Percentiles rank a stretch among this genome's conserved stretches.
Evolutionary conservation across 768 basidiomycete species (phyloP).

Genomic region (Terana coerulea): DNA sequence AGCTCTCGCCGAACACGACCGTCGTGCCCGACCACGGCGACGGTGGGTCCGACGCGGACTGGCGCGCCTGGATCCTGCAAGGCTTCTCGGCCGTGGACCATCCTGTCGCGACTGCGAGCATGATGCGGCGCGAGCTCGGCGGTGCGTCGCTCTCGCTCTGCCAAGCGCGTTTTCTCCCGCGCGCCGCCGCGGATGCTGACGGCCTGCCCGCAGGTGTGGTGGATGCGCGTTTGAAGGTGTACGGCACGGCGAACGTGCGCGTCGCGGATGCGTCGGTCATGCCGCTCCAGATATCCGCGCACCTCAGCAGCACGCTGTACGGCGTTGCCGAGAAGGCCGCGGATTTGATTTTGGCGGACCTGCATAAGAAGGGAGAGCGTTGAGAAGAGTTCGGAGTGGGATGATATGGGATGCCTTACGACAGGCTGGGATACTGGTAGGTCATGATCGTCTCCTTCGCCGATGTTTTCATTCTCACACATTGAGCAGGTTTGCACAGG

Average conservation of each 20-base stretch:
- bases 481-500: too few relatives aligned
- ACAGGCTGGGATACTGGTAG: too few relatives aligned
- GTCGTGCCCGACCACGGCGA: conserved; percentile 40
- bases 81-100: conserved; percentile 45
- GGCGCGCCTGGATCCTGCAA: conserved; percentile 9
- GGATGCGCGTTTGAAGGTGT: conserved; percentile 45
- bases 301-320: conserved; percentile 1
- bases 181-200: conserved; percentile 10
- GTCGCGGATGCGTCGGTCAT: conserved; percentile 54
- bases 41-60: conserved; percentile 36
- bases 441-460: too few relatives aligned
- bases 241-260: conserved; percentile 49
- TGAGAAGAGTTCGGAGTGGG: too few relatives aligned
- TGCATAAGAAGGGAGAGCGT: too few relatives aligned
- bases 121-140: conserved; percentile 28
- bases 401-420: too few relatives aligned
- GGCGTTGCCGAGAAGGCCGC: conserved; percentile 9
- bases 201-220: conserved; percentile 41
- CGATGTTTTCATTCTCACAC: too few relatives aligned
- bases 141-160: conserved; percentile 14
- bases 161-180: not conserved
- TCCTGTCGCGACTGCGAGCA: conserved; percentile 41
- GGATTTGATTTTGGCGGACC: conserved; percentile 32
- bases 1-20: conserved; percentile 37
- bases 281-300: conserved; percentile 26